A percentile compares a stretch with the other conserved stretches of the same genome.
Conservation (phyloP, 2,329 filamentous ascomycete species). For the Drechslerella coelobrocha region DNA sequence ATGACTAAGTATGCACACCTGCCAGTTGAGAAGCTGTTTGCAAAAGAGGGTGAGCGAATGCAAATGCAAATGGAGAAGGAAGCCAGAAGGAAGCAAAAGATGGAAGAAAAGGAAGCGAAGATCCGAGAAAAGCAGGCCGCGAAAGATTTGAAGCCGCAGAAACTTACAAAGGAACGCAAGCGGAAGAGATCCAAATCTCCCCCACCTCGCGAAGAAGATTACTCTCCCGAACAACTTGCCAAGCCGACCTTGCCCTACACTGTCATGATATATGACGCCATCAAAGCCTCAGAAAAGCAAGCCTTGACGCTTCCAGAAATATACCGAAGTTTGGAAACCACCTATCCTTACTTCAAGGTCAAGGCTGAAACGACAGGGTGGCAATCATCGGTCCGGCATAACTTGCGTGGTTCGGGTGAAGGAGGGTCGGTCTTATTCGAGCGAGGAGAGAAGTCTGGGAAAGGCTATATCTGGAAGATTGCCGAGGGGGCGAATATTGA, state of each 20-base stretch:
- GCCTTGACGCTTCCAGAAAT: slow-evolving; percentile 68
- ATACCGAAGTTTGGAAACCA: slow-evolving; percentile 66
- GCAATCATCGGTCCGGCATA: slow-evolving; percentile 70
- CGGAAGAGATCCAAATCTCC: slow-evolving; percentile 64
- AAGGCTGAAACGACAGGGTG: slow-evolving; percentile 65
- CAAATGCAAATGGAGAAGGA: slow-evolving; percentile 39
- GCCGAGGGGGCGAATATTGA: slow-evolving; percentile 65
- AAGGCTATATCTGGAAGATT: slow-evolving; percentile 67
- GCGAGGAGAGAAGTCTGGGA: slow-evolving; percentile 64
- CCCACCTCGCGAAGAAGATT: slow-evolving; percentile 61
- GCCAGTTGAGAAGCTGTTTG: slow-evolving; percentile 33
- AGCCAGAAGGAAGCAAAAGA: slow-evolving; percentile 45
- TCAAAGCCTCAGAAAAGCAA: slow-evolving; percentile 62
- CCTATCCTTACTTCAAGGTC: slow-evolving; percentile 67
- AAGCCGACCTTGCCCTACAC: slow-evolving; percentile 69
- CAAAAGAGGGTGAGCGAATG: slow-evolving; percentile 39
- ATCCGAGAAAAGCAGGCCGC: slow-evolving; percentile 36
- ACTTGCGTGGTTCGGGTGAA: slow-evolving; percentile 58
- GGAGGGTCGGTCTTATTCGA: slow-evolving; percentile 64
- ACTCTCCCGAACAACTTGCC: slow-evolving; percentile 72
- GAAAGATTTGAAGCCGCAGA: slow-evolving; percentile 41
- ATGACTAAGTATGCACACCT: slow-evolving; percentile 36
- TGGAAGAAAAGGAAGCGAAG: slow-evolving; percentile 51
- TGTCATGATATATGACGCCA: slow-evolving; percentile 66
- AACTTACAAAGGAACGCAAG: slow-evolving; percentile 55